Percentiles rank a stretch among this genome's conserved stretches.
These are phyloP conservation scores for Articulospora tetracladia DNA, from an alignment of 495 filamentous ascomycete species.

Conservation along the genomic window DNA sequence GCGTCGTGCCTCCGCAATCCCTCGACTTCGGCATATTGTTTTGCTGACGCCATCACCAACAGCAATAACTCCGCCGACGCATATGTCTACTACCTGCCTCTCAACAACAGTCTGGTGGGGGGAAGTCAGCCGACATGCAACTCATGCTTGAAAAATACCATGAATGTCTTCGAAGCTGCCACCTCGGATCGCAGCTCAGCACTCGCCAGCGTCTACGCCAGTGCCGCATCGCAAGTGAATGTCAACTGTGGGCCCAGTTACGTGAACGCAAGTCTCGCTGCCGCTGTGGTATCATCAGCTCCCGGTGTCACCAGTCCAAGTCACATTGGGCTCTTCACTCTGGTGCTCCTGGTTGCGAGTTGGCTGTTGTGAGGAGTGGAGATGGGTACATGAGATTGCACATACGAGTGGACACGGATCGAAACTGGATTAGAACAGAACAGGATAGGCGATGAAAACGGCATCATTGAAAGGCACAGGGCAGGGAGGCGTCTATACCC, in stretches of 20 bases:
- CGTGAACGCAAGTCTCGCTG: conserved; percentile 43
- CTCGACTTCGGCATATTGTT: conserved; percentile 58
- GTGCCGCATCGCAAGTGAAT: conserved; percentile 63
- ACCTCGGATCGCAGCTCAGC: conserved; percentile 55
- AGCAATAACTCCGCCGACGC: conserved; percentile 57
- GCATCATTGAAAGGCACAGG: background rate
- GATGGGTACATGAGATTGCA: background rate
- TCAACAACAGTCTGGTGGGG: conserved; percentile 65
- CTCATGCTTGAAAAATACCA: conserved; percentile 64
- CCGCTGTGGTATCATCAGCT: conserved; percentile 2
- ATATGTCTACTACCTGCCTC: conserved; percentile 79
- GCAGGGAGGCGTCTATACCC: conserved; percentile 4
- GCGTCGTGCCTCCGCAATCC: conserved; percentile 69
- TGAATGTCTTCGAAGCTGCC: conserved; percentile 61
- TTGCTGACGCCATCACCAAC: conserved; percentile 82
- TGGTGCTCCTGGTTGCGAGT: conserved; percentile 12
- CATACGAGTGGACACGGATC: background rate
- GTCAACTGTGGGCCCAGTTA: conserved; percentile 59
- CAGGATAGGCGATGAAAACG: conserved; percentile 4
- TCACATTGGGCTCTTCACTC: conserved; percentile 3
- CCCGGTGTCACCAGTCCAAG: background rate
- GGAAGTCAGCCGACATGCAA: conserved; percentile 63
- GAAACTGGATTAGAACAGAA: background rate
- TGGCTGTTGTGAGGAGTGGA: conserved; percentile 11
- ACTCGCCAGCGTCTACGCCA: conserved; percentile 54